Percentiles rank a stretch among this genome's conserved stretches.
phyloP scores from a whole-genome alignment of 1,284 basidiomycete genomes.

The Heterobasidion occidentale region DNA sequence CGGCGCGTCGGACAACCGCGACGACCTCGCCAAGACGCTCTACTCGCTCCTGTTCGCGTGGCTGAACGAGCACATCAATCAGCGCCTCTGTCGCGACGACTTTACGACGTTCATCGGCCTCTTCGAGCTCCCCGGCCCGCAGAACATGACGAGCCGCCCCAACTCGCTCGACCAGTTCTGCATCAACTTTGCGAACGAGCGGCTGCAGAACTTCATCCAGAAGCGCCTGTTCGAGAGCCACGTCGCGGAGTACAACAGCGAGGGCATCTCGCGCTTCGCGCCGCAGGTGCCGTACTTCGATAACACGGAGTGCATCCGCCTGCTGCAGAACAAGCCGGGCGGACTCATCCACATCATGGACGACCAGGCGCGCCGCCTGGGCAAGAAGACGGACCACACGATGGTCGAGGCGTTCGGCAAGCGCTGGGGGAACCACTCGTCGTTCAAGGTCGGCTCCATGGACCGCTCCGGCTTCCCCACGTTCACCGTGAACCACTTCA shows the following conservation, averaged over 20 bases:
- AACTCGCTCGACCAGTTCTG: conserved; percentile 96
- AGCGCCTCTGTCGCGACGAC: conserved; percentile 87
- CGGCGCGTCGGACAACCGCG: conserved; percentile 86
- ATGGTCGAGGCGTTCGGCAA: conserved; percentile 95
- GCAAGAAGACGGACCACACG: conserved; percentile 88
- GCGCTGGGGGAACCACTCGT: conserved; percentile 89
- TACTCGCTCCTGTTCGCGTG: conserved; percentile 95
- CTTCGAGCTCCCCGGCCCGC: conserved; percentile 91
- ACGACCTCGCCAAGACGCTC: conserved; percentile 88
- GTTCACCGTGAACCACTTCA: conserved; percentile 91
- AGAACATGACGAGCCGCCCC: conserved; percentile 76
- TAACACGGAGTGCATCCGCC: conserved; percentile 83
- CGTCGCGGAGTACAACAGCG: conserved; percentile 74
- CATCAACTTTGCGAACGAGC: conserved; percentile 94
- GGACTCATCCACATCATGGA: conserved; percentile 97
- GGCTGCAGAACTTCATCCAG: conserved; percentile 81
- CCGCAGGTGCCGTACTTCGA: conserved; percentile 83
- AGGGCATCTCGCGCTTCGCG: conserved; percentile 71
- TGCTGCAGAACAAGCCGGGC: conserved; percentile 83
- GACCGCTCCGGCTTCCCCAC: conserved; percentile 79
- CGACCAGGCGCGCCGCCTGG: conserved; percentile 81
- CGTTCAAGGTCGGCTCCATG: conserved; percentile 74
- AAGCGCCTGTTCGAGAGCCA: conserved; percentile 75
- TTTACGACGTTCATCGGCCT: conserved; percentile 92
- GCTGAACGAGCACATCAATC: conserved; percentile 95